phyloP scores from a whole-genome alignment of 2,329 filamentous ascomycete species.

The Colletotrichum scovillei region DNA sequence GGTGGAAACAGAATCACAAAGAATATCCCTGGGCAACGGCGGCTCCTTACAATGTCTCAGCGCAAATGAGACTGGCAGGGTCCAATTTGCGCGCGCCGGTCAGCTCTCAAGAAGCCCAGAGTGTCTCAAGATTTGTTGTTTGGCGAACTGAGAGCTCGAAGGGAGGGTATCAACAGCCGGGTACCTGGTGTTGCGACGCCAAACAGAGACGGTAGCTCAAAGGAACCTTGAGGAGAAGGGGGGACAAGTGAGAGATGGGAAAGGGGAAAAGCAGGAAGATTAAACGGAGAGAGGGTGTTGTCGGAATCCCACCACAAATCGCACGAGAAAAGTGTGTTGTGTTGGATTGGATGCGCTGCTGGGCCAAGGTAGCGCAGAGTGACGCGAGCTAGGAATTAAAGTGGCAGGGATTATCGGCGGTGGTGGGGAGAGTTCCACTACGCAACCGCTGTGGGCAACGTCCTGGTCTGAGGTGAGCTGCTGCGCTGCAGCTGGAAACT shows the following conservation, averaged over 20 bases:
- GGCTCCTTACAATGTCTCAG: slow-evolving; percentile 34
- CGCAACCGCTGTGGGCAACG: slow-evolving; percentile 21
- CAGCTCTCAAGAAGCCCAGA: slow-evolving; percentile 11
- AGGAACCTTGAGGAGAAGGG: not conserved
- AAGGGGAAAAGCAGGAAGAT: not conserved
- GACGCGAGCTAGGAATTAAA: slow-evolving; percentile 30
- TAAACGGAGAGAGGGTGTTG: slow-evolving; percentile 24
- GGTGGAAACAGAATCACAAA: not conserved
- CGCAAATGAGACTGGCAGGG: slow-evolving; percentile 24
- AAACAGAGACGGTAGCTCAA: not conserved
- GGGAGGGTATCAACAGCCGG: slow-evolving; percentile 13
- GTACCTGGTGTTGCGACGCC: slow-evolving; percentile 15
- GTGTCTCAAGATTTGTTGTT: not conserved
- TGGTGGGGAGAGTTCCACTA: slow-evolving; percentile 11
- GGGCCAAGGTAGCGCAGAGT: slow-evolving; percentile 20
- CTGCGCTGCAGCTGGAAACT: slow-evolving; percentile 6
- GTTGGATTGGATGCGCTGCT: slow-evolving; percentile 30
- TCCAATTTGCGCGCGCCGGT: slow-evolving; percentile 22
- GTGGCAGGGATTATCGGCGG: slow-evolving; percentile 25
- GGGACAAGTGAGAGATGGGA: not conserved
- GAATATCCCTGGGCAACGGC: slow-evolving; percentile 4
- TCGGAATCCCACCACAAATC: slow-evolving; percentile 21
- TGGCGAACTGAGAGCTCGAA: slow-evolving; percentile 8
- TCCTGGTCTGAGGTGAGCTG: too few relatives aligned
- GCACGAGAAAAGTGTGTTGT: slow-evolving; percentile 28